Base-by-base conservation (phyloP, 176 grass and related monocot genomes). In the Hsuehochloa calcarea region DNA sequence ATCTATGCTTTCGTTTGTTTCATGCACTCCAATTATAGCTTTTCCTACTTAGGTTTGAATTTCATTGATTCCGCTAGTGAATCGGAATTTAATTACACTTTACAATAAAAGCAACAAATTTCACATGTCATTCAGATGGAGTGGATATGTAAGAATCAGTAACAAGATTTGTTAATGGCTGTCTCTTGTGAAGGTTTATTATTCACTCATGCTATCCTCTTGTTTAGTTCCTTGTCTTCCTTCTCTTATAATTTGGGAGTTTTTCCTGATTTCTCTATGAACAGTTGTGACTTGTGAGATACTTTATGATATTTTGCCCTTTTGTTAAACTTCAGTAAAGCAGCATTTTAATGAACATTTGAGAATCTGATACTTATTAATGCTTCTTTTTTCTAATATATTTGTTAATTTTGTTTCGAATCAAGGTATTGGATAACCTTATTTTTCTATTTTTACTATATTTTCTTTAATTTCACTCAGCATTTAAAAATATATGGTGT, bases 1-100 rank as follows among this genome's bases (percentile, higher is more conserved):
- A 55, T 78, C 5, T 19, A 46, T 70, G 37, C 27, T 50, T 63
- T 65, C 50, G 26, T 55, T 54, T 56, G 3, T 52, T 4, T 64
- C 54, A 74, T 67, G 34, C 17, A 59, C 65, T 38, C 17, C 20
- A 14, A 54, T 10, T 52, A 26, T 47, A 20, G 1, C 50, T 77
- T 81, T 85, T 27, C 7, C 10, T 76, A 61, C 46, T 45, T 71
- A 26, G 66, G 45, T 71, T 71, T 82, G 56, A 86, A 59, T 1
- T 78, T 70, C 17, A 46, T 49, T 38, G 38, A 77, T 34, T 17
- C 37, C 17, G 45, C 54, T 65, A 38, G 43, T 13, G 20, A 72
- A 72, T 34, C 25, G 16, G 41, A 66, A 58, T 9, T 86, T 77
- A 77, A 35, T 65, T 77, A 27, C 35, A 65, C 35, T 81, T 65